Percentiles rank a stretch among this genome's conserved stretches.
Evolutionary conservation across 768 basidiomycete genomes (phyloP).

Genomic region (Kwoniella sp.): DNA sequence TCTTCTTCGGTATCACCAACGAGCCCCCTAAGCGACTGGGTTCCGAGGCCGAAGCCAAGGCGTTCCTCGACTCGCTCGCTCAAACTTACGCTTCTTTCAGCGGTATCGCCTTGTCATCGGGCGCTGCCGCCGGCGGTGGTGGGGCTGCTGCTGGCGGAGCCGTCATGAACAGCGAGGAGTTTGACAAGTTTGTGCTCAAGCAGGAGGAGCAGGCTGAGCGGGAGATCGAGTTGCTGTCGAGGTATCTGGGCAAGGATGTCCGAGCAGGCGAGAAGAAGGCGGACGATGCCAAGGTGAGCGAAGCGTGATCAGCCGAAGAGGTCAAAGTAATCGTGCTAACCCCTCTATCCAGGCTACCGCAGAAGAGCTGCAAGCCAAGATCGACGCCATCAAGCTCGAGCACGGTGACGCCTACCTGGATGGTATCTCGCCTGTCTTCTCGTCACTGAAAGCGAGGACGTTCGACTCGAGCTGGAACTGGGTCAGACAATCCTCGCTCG

Average conservation of each 20-base stretch:
- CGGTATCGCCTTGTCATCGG: conserved; percentile 75
- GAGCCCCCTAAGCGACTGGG: conserved; percentile 91
- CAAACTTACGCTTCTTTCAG: conserved; percentile 79
- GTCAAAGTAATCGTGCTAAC: conserved; percentile 1
- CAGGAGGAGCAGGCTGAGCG: conserved; percentile 88
- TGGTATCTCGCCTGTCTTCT: conserved; percentile 91
- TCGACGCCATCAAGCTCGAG: conserved; percentile 83
- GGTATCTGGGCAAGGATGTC: conserved; percentile 89
- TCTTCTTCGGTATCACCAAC: conserved; percentile 83
- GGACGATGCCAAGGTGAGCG: conserved; percentile 76
- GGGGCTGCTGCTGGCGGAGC: conserved; percentile 65
- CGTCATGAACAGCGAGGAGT: conserved; percentile 95
- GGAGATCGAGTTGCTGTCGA: conserved; percentile 94
- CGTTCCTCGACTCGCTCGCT: conserved; percentile 85
- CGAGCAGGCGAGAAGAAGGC: conserved; percentile 85
- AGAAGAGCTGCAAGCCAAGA: conserved; percentile 67
- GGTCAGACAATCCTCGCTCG: conserved; percentile 91
- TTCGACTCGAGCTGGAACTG: conserved; percentile 99
- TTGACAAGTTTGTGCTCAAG: conserved; percentile 90
- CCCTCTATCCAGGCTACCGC: conserved; percentile 22
- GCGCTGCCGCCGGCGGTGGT: conserved; percentile 59
- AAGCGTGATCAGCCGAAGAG: conserved; percentile 22
- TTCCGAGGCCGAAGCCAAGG: conserved; percentile 85
- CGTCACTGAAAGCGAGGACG: conserved; percentile 90
- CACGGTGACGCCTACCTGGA: conserved; percentile 92